Evolutionary conservation across 140 eudicot genomes (phyloP), one percentile per base, ranked within the genome.

Genomic region (Cichorium intybus): DNA sequence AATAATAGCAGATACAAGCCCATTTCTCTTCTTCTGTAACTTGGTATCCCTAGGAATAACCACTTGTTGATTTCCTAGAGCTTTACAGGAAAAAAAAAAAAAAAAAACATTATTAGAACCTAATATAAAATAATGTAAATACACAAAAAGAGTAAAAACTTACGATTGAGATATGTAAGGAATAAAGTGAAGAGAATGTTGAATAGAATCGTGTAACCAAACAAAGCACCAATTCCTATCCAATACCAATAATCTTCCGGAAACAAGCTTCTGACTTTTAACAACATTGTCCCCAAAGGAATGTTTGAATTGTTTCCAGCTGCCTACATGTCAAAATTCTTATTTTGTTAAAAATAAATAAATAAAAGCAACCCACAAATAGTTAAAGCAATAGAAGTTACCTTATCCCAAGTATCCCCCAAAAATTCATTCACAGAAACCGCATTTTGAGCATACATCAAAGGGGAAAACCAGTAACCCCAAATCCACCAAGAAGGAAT

Each of bases 401-500:
- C 97, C 97, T 81, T 89, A 72, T 77, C 51, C 97, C 97, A 89
- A 53, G 95, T 76, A 65, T 75, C 74, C 41, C 97, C 95, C 28
- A 84, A 85, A 63, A 90, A 87, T 75, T 90, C 97, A 76, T 90
- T 90, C 2, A 87, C 95, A 1, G 97, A 86, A 81, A 86, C 87
- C 41, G 97, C 97, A 75, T 83, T 90, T 71, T 90, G 97, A 29
- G 97, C 95, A 71, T 90, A 90, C 97, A 90, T 90, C 81, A 90
- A 79, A 49, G 97, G 97, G 56, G 97, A 90, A 77, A 90, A 53
- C 97, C 97, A 90, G 69, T 90, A 86, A 79, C 97, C 97, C 97
- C 97, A 90, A 9, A 90, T 87, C 97, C 95, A 90, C 97, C 97
- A 90, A 53, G 77, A 47, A 15, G 97, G 97, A 63, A 89, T 89